Conservation (phyloP, 352 stramenopile genomes). For the Globisporangium splendens region DNA sequence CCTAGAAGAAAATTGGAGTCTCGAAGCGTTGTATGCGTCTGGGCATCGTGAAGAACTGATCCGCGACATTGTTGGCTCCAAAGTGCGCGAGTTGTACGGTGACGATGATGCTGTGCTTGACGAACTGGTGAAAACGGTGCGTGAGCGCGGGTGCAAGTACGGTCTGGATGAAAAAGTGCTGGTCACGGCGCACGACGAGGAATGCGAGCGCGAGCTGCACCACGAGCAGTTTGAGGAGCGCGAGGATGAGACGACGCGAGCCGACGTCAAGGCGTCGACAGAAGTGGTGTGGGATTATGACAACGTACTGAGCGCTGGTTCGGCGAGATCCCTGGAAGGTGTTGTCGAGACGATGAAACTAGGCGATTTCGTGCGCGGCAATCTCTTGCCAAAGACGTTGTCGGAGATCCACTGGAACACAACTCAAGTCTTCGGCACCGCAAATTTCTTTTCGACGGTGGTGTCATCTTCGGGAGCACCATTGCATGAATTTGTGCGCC, state of each 20-base stretch:
- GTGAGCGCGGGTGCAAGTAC: slow-evolving; percentile 13
- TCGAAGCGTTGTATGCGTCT: slow-evolving; percentile 34
- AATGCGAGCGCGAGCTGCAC: slow-evolving; percentile 62
- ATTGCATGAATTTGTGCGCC: slow-evolving; percentile 24
- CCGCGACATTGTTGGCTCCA: slow-evolving; percentile 28
- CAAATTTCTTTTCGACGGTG: slow-evolving; percentile 44
- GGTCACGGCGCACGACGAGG: slow-evolving; percentile 33
- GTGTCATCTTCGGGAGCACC: neutral
- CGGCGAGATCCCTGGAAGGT: neutral
- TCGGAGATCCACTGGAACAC: slow-evolving; percentile 22
- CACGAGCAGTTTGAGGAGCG: slow-evolving; percentile 44
- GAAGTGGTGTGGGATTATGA: slow-evolving; percentile 27
- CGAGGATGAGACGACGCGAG: slow-evolving; percentile 18
- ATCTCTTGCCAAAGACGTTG: slow-evolving; percentile 6
- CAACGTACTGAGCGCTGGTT: slow-evolving; percentile 9
- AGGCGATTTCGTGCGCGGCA: neutral
- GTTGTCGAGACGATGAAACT: neutral
- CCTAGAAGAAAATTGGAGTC: slow-evolving; percentile 44
- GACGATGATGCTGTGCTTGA: slow-evolving; percentile 4
- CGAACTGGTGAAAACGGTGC: slow-evolving; percentile 18
- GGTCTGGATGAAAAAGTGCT: slow-evolving; percentile 38
- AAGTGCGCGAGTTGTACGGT: slow-evolving; percentile 4
- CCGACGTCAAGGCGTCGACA: slow-evolving; percentile 5
- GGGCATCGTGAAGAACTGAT: slow-evolving; percentile 27
- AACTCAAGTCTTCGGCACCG: slow-evolving; percentile 28